Base-by-base conservation (phyloP, 495 filamentous ascomycete genomes). In the Aspergillus diversus region DNA sequence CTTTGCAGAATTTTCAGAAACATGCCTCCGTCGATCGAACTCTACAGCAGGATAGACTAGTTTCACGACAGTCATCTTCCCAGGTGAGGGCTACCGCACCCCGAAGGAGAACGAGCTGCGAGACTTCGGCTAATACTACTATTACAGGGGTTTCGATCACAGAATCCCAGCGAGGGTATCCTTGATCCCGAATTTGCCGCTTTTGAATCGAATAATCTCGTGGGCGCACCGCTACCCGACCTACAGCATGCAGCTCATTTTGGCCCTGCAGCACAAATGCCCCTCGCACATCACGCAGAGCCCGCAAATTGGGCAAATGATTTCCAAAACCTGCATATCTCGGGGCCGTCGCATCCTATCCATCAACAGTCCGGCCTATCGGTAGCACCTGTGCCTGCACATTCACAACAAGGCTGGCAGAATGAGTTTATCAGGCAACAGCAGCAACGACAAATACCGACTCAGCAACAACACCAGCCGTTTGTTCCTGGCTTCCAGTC, bases 1-100 rank as follows among this genome's bases (percentile, higher is more conserved):
- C 92, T 63, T 86, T 95, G 43, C 90, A 95, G 71, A 90, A 85
- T 68, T 89, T 97, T 67, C 85, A 92, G 67, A 90, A 93, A 66
- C 93, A 97, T 76, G 80, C 87, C 5, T 83, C 87, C 11, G 83
- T 87, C 51, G 92, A 98, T 72, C 82, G 90, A 16, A 88, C 89
- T 5, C 81, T 94, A 48, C 93, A 97, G 68, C 94, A 96, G 74
- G 94, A 97, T 69, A 87, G 91, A 53, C 68, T 92, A 33, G 72
- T 76, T 35, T 75, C 79, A 7, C 82, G 80, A 9, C 80, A 83
- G 52, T 75, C 83, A 16, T 79, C 85, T 9, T 74, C 79, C 50
- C 84, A 90, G 72, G 89, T 90, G 69, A 63, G 66, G 63, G 16
- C 27, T 31, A 49, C 33, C 21, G 31, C 13, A 7, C 52, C 7